These are phyloP conservation scores for Dendrobium nobile DNA, from an alignment of 106 monocot genomes.

Conservation along the genomic window DNA sequence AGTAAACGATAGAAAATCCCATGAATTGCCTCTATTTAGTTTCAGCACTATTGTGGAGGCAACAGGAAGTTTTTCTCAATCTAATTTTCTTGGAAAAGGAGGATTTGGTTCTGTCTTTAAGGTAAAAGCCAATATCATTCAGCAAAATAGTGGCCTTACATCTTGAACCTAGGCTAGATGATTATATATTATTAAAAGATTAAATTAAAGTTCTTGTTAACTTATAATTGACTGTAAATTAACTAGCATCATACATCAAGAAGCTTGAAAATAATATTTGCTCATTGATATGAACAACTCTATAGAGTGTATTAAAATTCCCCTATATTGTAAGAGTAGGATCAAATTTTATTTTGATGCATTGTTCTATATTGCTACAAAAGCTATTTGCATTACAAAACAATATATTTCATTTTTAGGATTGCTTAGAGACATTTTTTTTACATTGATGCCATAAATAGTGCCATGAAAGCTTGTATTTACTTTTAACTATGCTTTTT, in stretches of 20 bases:
- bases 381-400: too few relatives aligned
- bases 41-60: neutral
- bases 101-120: conserved; percentile 3
- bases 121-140: neutral
- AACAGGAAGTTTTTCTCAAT: conserved; percentile 4
- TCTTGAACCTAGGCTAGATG: neutral
- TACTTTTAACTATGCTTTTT: too few relatives aligned
- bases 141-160: neutral
- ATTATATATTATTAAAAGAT: neutral
- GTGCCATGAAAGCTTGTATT: too few relatives aligned
- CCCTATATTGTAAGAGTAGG: neutral
- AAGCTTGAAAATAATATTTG: too few relatives aligned
- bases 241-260: neutral
- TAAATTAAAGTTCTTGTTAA: neutral
- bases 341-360: neutral
- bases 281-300: neutral
- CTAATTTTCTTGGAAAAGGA: conserved; percentile 9
- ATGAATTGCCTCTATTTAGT: neutral
- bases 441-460: too few relatives aligned
- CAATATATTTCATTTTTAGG: too few relatives aligned
- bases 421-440: too few relatives aligned
- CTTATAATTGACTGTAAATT: neutral
- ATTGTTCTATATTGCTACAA: too few relatives aligned
- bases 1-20: neutral
- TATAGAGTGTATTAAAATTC: neutral